Evolutionary conservation across 106 monocot genomes (phyloP), one percentile per base, ranked within the genome.

Genomic region (Hemerocallis citrina): DNA sequence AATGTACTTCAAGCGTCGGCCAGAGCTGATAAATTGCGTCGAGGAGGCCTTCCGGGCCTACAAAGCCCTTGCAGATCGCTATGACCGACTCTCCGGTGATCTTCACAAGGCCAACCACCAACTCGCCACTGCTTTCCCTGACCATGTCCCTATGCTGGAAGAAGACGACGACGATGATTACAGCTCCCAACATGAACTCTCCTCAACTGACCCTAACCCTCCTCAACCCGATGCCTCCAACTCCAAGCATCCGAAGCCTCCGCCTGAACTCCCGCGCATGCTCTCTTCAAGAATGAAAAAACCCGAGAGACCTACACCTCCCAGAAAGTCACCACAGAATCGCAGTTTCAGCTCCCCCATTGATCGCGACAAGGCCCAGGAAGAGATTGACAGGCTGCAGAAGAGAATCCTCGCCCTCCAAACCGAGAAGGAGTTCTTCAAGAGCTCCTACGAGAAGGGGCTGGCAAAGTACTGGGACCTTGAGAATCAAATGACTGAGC

Each of bases 81-180:
- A 55, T 2, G 74, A 74, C 20, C 51, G 68, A 2, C 61, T 74
- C 19, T 74, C 74, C 17, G 55, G 68, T 14, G 74, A 74, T 32
- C 62, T 74, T 5, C 74, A 74, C 58, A 74, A 74, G 37, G 74
- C 74, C 35, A 74, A 74, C 25, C 59, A 74, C 43, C 60, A 59
- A 9, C 29, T 74, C 5, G 67, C 67, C 8, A 40, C 74, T 12
- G 66, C 51, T 25, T 54, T 66, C 17, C 74, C 74, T 4, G 74
- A 67, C 8, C 74, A 74, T 37, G 59, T 74, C 17, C 68, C 67
- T 34, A 31, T 61, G 4, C 61, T 68, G 42, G 23, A 57, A 0
- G 75, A 69, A 7, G 63, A 68, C 6, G 74, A 74, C 0, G 75
- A 75, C 1, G 73, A 73, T 4, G 68, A 68, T 30, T n/a, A n/a